Conservation (phyloP, 805 yeast genomes). For the Saturnispora hagleri region DNA sequence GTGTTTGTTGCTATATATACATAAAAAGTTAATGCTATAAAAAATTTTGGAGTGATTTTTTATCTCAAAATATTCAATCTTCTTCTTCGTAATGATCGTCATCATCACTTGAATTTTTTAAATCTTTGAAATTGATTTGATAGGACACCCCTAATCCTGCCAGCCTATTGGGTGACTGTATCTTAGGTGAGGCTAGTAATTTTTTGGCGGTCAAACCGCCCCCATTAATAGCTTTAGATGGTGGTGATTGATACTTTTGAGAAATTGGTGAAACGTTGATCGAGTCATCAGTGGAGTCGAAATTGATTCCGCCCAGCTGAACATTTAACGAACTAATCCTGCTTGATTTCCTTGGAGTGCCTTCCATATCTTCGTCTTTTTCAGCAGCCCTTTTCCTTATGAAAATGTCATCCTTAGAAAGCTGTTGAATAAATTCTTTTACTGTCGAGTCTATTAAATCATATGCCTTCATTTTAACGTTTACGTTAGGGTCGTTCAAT, state of each 20-base stretch:
- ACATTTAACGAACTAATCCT: slow-evolving; percentile 12
- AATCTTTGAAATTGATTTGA: slow-evolving; percentile 2
- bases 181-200: slow-evolving; percentile 14
- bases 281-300: slow-evolving; percentile 4
- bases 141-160: slow-evolving; percentile 12
- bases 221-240: not conserved
- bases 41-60: not conserved
- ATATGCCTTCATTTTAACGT: slow-evolving; percentile 1
- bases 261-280: not conserved
- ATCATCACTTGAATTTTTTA: not conserved
- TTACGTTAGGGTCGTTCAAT: not conserved
- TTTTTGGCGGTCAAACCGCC: slow-evolving; percentile 11
- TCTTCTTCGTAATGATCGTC: not conserved
- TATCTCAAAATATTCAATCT: not conserved
- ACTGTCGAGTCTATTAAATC: not conserved
- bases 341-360: slow-evolving; percentile 9
- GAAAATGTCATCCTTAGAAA: not conserved
- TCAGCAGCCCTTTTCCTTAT: not conserved
- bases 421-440: not conserved
- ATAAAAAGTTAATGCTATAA: not conserved
- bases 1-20: no score
- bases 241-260: not conserved
- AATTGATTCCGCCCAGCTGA: slow-evolving; percentile 9
- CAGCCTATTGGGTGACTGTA: slow-evolving; percentile 15
- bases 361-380: not conserved